A percentile compares a stretch with the other conserved stretches of the same genome.
phyloP scores from a whole-genome alignment of 352 stramenopile species.

The Phytopythium delawarense region DNA sequence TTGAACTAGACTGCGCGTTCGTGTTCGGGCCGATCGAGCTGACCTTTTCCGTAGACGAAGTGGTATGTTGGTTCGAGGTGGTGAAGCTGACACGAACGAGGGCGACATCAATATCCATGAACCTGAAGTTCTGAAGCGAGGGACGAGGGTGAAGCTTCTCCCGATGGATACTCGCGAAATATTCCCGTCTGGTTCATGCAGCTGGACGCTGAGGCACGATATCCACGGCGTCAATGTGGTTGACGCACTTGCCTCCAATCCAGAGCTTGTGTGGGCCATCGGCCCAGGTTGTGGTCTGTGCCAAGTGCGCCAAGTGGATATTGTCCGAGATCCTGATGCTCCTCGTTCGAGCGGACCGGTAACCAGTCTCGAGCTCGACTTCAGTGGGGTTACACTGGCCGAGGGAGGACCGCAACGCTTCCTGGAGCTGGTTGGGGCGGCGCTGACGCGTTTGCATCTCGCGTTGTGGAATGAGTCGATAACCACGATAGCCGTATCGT shows the following conservation, averaged over 20 bases:
- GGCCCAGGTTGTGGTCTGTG: neutral
- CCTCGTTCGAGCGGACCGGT: neutral
- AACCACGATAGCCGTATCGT: neutral
- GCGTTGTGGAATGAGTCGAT: neutral
- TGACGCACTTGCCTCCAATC: neutral
- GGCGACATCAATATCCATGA: neutral
- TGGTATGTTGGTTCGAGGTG: neutral
- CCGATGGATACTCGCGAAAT: neutral
- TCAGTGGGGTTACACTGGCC: neutral
- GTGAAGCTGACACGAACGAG: neutral
- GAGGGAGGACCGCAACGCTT: neutral
- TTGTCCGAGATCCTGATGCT: neutral
- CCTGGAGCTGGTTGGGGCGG: neutral
- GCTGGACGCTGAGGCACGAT: neutral
- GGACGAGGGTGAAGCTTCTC: neutral
- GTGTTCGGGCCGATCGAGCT: neutral
- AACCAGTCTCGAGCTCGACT: neutral
- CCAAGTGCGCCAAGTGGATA: neutral
- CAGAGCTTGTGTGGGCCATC: neutral
- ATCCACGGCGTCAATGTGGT: neutral
- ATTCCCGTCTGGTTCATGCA: neutral
- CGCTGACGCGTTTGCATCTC: neutral
- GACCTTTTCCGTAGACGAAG: neutral
- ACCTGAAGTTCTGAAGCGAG: neutral
- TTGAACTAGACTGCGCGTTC: neutral